Evolutionary conservation across 164 flowering plant species (phyloP).

Genomic region (Litsea cubeba): DNA sequence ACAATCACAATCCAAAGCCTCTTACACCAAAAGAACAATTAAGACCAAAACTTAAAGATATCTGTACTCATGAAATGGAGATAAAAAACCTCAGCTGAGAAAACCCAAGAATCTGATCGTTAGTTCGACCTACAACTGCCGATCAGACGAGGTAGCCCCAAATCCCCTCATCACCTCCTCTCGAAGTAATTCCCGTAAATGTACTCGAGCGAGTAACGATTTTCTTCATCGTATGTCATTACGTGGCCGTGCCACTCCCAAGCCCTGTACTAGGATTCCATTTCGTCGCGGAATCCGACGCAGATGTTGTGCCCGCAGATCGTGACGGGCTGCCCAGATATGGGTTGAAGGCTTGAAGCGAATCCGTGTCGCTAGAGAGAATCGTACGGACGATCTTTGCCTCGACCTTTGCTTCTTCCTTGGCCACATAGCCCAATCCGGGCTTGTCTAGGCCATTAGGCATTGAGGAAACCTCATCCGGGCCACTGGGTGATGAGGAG

Average conservation of each 20-base stretch:
- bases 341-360: constrained; percentile 78
- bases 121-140: no score
- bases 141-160: constrained; percentile 7
- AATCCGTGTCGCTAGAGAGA: constrained; percentile 43
- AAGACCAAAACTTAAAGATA: no score
- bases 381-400: constrained; percentile 55
- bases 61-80: no score
- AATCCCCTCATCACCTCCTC: constrained; percentile 19
- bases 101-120: no score
- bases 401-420: constrained; percentile 82
- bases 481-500: constrained; percentile 33
- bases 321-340: constrained; percentile 87
- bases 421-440: constrained; percentile 37
- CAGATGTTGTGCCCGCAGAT: constrained; percentile 81
- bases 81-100: no score
- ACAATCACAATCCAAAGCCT: background rate
- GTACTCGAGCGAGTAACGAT: constrained; percentile 79
- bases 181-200: constrained; percentile 96
- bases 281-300: constrained; percentile 71
- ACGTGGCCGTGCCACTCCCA: constrained; percentile 99
- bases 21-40: no score
- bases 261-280: constrained; percentile 68
- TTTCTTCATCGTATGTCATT: constrained; percentile 80
- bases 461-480: no score
- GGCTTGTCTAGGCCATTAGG: background rate